Base-by-base conservation (phyloP, 2,329 filamentous ascomycete species). In the Colletotrichum agaves region DNA sequence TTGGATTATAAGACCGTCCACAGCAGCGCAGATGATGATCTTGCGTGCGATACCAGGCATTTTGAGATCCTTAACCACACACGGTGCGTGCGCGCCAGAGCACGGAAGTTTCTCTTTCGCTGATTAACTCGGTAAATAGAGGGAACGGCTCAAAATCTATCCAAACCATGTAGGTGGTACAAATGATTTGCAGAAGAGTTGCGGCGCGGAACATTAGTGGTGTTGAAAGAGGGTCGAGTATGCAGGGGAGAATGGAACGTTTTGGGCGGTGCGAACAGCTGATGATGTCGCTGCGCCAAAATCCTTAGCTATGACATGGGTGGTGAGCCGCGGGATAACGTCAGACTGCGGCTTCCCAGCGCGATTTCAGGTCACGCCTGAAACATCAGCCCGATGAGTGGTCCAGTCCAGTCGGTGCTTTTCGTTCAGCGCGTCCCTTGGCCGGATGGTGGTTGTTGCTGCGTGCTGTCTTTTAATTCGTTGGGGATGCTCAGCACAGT, bases 41-140 rank as follows among this genome's bases (percentile, higher is more conserved):
- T 96, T 97, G 76, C 92, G 91, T 67, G 92, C 89, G 69, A 97
- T 82, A 71, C 87, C 86, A 63, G 93, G 90, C 93, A 97, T 96
- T 63, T 60, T 62, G 64, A 35, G 57, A 55, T 55, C 41, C 41
- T 17, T 60, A 17, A 35, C 19, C 39, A 60, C 61, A 23, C 37
- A 19, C 12, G 19, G n/a, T 15, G 41, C 23, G 43, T 63, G 60
- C 60, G 64, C 60, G 52, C 56, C 43, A 41, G 21, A 33, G 10
- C 13, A 39, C 23, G 31, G 39, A 2, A 57, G 12, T 27, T 27
- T 27, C 6, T n/a, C 10, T 37, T 11, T 37, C 12, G 35, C 21
- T 19, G 6, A 6, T 37, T 12, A 39, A 13, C 10, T n/a, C 27
- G 27, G 15, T 8, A n/a, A 53, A 15, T n/a, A 41, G 15, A 17